Conservation (phyloP, 2,329 filamentous ascomycete species). For the Fusarium pseudoanthophilum region DNA sequence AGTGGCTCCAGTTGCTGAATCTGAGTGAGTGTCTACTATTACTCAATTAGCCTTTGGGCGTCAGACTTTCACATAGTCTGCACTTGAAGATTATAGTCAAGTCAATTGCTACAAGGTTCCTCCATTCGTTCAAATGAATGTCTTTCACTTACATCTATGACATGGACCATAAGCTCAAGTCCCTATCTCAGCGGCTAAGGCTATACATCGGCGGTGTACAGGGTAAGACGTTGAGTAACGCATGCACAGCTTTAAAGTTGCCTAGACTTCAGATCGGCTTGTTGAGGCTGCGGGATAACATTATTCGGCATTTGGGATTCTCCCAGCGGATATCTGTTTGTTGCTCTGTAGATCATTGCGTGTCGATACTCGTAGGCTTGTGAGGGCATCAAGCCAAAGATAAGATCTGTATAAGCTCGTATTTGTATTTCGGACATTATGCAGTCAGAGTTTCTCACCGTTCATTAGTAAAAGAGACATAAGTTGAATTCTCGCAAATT, state of each 20-base stretch:
- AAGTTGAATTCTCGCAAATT: background rate
- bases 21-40: background rate
- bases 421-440: background rate
- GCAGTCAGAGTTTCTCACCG: background rate
- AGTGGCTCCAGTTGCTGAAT: no score
- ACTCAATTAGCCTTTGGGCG: no score
- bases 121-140: rapidly evolving
- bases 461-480: background rate
- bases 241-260: no score
- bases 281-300: no score
- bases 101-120: rapidly evolving
- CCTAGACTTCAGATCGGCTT: background rate
- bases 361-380: background rate
- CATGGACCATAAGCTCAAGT: background rate
- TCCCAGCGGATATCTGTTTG: rapidly evolving
- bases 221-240: background rate
- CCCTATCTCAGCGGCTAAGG: background rate
- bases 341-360: background rate
- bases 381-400: rapidly evolving
- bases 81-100: rapidly evolving
- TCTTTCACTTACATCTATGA: rapidly evolving
- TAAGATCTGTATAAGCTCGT: no score
- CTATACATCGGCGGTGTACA: background rate
- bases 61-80: background rate
- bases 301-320: background rate